These are phyloP conservation scores for Anisodus tanguticus DNA, from an alignment of 257 asterid species.

Conservation along the genomic window DNA sequence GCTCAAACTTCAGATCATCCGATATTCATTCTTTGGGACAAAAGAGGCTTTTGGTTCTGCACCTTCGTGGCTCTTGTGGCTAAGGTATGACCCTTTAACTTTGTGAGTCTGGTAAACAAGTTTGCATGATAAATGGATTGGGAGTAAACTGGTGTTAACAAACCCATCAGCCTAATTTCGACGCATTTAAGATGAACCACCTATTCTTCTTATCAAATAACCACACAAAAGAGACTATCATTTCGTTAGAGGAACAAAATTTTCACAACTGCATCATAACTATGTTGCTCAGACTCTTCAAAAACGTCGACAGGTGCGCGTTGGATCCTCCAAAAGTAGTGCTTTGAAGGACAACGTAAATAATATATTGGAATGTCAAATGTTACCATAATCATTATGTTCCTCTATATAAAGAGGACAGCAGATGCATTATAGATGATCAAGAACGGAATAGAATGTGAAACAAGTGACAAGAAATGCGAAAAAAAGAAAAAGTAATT, in stretches of 20 bases:
- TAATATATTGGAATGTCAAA: background rate
- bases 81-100: conserved; percentile 43
- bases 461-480: background rate
- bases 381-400: background rate
- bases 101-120: background rate
- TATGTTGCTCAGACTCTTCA: too few species aligned
- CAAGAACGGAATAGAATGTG: background rate
- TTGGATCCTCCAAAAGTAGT: too few species aligned
- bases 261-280: background rate
- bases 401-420: background rate
- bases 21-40: conserved; percentile 86
- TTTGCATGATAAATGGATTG: background rate
- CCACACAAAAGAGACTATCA: background rate
- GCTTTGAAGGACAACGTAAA: too few species aligned
- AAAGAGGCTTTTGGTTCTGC: conserved; percentile 79
- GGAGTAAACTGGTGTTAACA: background rate
- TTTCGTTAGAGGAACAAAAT: background rate
- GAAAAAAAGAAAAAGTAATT: background rate
- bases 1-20: conserved; percentile 44
- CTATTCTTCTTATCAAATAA: background rate
- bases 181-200: background rate
- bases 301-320: too few species aligned
- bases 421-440: background rate
- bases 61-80: conserved; percentile 91
- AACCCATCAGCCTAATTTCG: background rate